phyloP scores from a whole-genome alignment of 768 basidiomycete genomes.

The Lactifluus pinguis region DNA sequence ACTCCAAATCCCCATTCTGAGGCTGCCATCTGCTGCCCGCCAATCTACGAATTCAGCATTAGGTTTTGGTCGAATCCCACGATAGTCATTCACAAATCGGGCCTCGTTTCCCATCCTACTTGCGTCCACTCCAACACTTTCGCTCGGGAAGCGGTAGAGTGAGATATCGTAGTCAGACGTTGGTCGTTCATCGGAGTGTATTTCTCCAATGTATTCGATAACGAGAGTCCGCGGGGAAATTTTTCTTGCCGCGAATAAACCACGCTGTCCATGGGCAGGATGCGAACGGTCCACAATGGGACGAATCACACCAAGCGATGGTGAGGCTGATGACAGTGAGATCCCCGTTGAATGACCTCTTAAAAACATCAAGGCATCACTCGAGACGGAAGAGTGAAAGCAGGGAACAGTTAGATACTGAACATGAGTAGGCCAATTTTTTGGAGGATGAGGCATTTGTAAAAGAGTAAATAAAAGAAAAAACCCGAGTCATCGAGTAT shows the following conservation, averaged over 20 bases:
- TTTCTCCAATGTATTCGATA: conserved; percentile 74
- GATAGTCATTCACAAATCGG: conserved; percentile 85
- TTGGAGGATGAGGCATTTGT: conserved; percentile 15
- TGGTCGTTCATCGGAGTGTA: conserved; percentile 68
- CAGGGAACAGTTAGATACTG: conserved; percentile 42
- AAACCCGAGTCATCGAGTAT: conserved; percentile 28
- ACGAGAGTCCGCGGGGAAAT: conserved; percentile 60
- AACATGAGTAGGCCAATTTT: conserved; percentile 46
- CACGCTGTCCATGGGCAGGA: conserved; percentile 62
- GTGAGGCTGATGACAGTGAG: conserved; percentile 10
- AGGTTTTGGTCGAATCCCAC: conserved; percentile 59
- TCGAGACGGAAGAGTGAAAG: conserved; percentile 52
- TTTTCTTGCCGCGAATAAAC: conserved; percentile 70
- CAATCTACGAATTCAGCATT: conserved; percentile 64
- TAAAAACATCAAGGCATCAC: conserved; percentile 27
- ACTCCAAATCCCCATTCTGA: conserved; percentile 74
- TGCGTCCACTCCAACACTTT: conserved; percentile 75
- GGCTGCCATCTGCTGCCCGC: conserved; percentile 44
- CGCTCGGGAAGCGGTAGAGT: conserved; percentile 50
- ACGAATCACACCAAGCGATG: conserved; percentile 44
- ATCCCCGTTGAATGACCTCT: neutral
- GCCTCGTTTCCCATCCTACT: conserved; percentile 72
- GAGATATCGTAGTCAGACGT: conserved; percentile 85
- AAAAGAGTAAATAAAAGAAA: no score
- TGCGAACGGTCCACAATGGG: conserved; percentile 47